These are phyloP conservation scores for Cyberlindnera japonica DNA, from an alignment of 805 yeast species.

Conservation along the genomic window DNA sequence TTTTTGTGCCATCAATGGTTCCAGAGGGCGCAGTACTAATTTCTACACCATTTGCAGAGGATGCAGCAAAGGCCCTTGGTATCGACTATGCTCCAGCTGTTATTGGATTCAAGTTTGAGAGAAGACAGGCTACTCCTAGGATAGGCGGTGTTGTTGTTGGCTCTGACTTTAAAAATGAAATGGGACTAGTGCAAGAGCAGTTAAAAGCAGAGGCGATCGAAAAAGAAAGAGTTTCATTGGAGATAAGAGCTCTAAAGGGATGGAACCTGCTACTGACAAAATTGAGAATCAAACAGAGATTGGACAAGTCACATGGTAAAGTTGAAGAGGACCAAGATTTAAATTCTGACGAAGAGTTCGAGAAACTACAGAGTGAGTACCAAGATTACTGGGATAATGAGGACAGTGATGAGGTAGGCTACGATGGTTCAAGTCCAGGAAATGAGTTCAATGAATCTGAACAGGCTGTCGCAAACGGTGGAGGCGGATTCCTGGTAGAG, in stretches of 20 bases:
- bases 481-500: conserved; percentile 11
- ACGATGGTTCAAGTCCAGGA: background rate
- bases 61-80: conserved; percentile 67
- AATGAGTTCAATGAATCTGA: conserved; percentile 3
- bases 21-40: conserved; percentile 75
- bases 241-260: conserved; percentile 44
- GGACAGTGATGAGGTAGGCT: conserved; percentile 18
- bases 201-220: conserved; percentile 41
- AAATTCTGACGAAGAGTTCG: conserved; percentile 15
- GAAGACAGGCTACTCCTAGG: conserved; percentile 52
- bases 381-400: conserved; percentile 22
- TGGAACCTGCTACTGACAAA: conserved; percentile 45
- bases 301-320: conserved; percentile 45
- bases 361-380: conserved; percentile 18
- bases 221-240: conserved; percentile 39
- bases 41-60: conserved; percentile 48
- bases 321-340: conserved; percentile 6
- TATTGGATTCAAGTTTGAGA: conserved; percentile 74
- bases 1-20: conserved; percentile 74
- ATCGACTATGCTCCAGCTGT: conserved; percentile 87
- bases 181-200: conserved; percentile 46
- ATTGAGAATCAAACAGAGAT: conserved; percentile 38
- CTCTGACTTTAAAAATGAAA: conserved; percentile 55
- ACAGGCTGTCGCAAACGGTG: background rate
- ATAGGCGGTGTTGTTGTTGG: conserved; percentile 78